Percentiles rank a stretch among this genome's conserved stretches.
Conservation (phyloP, 371 early-diverging fungal genomes). For the Scutellospora calospora region DNA sequence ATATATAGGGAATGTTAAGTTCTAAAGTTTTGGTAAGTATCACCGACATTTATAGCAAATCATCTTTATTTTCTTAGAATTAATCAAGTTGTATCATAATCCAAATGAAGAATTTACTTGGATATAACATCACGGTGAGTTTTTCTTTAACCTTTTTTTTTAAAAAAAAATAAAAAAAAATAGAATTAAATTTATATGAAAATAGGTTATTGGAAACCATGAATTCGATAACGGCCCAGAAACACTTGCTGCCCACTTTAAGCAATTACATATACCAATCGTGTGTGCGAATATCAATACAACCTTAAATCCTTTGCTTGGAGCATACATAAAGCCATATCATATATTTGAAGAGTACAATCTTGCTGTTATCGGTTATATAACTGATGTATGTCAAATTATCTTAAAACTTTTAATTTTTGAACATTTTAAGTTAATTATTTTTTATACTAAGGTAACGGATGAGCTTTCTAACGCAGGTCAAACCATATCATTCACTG, state of each 20-base stretch:
- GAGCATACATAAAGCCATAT: conserved; percentile 68
- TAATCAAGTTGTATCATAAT: too few relatives aligned
- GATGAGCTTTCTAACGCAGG: conserved; percentile 66
- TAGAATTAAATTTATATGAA: conserved; percentile 65
- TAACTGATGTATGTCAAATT: conserved; percentile 58
- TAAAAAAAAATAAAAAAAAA: too few relatives aligned
- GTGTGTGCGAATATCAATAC: conserved; percentile 72
- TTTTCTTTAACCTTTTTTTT: neutral
- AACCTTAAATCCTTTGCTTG: conserved; percentile 53
- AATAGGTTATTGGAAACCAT: conserved; percentile 72
- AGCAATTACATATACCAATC: conserved; percentile 66
- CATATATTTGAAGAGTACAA: conserved; percentile 67
- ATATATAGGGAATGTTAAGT: conserved; percentile 54
- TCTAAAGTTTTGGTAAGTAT: conserved; percentile 56
- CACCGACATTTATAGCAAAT: too few relatives aligned
- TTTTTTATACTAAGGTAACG: conserved; percentile 50
- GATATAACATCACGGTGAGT: conserved; percentile 18
- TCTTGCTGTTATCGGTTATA: conserved; percentile 71
- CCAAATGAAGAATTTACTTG: conserved; percentile 32
- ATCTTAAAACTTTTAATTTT: too few relatives aligned
- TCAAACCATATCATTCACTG: conserved; percentile 52
- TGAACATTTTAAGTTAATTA: too few relatives aligned
- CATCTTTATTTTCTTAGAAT: too few relatives aligned
- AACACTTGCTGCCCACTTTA: conserved; percentile 60
- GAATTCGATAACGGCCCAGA: conserved; percentile 75